These are phyloP conservation scores for Aethionema arabicum DNA, from an alignment of 345 rosid species.

Conservation along the genomic window DNA sequence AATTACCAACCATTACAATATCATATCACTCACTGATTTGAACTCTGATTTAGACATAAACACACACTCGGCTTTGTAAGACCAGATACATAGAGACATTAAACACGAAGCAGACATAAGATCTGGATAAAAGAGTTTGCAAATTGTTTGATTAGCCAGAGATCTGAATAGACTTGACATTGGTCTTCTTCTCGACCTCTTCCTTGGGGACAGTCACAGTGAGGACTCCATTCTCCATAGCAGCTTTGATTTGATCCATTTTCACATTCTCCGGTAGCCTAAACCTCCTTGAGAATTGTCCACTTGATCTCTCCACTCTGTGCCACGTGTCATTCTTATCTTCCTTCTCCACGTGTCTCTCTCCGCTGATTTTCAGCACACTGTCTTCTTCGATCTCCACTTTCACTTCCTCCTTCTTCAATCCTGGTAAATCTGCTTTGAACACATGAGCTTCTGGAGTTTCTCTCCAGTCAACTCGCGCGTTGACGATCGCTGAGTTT, in stretches of 20 bases:
- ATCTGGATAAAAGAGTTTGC: too few species aligned
- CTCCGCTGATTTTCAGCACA: conserved; percentile 43
- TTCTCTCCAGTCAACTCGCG: conserved; percentile 45
- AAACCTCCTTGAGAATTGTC: conserved; percentile 44
- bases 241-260: conserved; percentile 40
- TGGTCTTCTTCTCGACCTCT: conserved; percentile 19
- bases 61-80: too few species aligned
- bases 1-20: too few species aligned
- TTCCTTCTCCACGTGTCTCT: conserved; percentile 39
- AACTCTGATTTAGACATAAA: too few species aligned
- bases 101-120: too few species aligned
- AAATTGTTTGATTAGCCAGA: background rate
- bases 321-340: conserved; percentile 46
- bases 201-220: conserved; percentile 41
- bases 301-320: conserved; percentile 37
- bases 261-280: conserved; percentile 43
- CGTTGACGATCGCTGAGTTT: conserved; percentile 19
- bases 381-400: conserved; percentile 42
- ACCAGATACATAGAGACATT: too few species aligned
- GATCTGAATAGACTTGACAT: conserved; percentile 41
- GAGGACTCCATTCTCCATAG: conserved; percentile 47
- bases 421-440: conserved; percentile 43
- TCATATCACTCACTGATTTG: too few species aligned
- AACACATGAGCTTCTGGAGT: conserved; percentile 46
- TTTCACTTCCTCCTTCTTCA: conserved; percentile 47